Evolutionary conservation across 1,139 yeast genomes (phyloP).

Genomic region (Suhomyces kunorum): DNA sequence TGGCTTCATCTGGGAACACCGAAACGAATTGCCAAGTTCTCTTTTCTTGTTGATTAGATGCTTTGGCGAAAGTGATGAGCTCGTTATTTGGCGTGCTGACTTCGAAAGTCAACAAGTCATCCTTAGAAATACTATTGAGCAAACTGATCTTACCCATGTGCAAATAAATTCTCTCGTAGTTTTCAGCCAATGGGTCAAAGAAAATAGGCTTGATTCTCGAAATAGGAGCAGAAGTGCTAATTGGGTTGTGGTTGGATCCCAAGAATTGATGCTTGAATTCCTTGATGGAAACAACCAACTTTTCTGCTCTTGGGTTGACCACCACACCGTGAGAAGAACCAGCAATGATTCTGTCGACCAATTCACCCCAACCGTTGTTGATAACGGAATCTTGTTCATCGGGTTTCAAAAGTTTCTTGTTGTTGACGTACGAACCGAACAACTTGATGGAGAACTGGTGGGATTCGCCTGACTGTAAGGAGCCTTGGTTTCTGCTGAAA

Average conservation of each 20-base stretch:
- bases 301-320: conserved; percentile 78
- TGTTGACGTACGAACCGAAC: conserved; percentile 64
- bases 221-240: conserved; percentile 50
- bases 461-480: conserved; percentile 59
- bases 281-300: conserved; percentile 67
- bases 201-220: conserved; percentile 62
- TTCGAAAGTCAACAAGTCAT: conserved; percentile 50
- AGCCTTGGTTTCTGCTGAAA: conserved; percentile 65
- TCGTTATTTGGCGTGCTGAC: conserved; percentile 51
- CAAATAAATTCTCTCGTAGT: conserved; percentile 62
- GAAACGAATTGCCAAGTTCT: conserved; percentile 76
- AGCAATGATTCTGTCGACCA: conserved; percentile 72
- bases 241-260: conserved; percentile 38
- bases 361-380: conserved; percentile 89
- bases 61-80: conserved; percentile 59
- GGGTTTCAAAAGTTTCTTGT: conserved; percentile 26
- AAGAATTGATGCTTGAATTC: conserved; percentile 65
- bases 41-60: conserved; percentile 60
- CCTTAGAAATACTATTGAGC: conserved; percentile 33
- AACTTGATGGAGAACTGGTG: conserved; percentile 73
- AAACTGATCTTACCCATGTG: conserved; percentile 53
- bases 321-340: conserved; percentile 82
- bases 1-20: conserved; percentile 68
- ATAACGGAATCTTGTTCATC: conserved; percentile 24
- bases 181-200: conserved; percentile 62